These are phyloP conservation scores for Lipomyces starkeyi DNA, from an alignment of 805 yeast genomes.

Conservation along the genomic window DNA sequence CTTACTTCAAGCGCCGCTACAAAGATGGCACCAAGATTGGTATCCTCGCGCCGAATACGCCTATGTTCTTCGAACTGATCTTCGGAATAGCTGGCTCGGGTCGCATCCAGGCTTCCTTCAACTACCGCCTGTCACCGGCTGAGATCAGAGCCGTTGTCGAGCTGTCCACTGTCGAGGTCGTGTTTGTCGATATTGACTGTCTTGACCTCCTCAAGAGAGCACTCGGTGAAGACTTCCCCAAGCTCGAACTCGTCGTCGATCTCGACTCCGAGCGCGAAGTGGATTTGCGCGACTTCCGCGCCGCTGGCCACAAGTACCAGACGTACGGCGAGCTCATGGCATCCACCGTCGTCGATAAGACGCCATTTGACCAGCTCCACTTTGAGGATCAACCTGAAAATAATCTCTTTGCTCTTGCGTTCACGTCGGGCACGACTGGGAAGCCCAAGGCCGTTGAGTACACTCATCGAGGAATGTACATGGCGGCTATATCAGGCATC, in stretches of 20 bases:
- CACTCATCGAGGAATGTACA: slow-evolving; percentile 47
- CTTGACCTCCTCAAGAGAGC: slow-evolving; percentile 35
- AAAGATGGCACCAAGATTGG: slow-evolving; percentile 41
- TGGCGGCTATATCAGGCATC: slow-evolving; percentile 44
- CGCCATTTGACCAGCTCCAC: slow-evolving; percentile 26
- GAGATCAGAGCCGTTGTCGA: slow-evolving; percentile 45
- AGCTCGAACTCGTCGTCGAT: slow-evolving; percentile 32
- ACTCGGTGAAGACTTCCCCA: slow-evolving; percentile 17
- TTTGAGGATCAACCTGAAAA: slow-evolving; percentile 37
- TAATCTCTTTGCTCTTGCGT: slow-evolving; percentile 36
- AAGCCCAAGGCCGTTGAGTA: slow-evolving; percentile 50
- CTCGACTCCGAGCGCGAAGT: slow-evolving; percentile 31
- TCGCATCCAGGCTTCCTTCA: slow-evolving; percentile 46
- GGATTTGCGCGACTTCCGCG: slow-evolving; percentile 17
- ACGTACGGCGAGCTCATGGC: slow-evolving; percentile 25
- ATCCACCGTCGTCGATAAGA: slow-evolving; percentile 9
- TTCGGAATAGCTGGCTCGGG: slow-evolving; percentile 47
- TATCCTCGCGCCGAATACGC: slow-evolving; percentile 46
- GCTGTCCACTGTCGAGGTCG: slow-evolving; percentile 37
- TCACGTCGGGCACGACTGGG: slow-evolving; percentile 50
- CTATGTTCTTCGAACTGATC: slow-evolving; percentile 47
- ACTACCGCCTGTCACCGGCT: slow-evolving; percentile 44
- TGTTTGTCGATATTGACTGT: slow-evolving; percentile 29
- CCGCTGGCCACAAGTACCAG: slow-evolving; percentile 1
- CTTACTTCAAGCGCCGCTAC: slow-evolving; percentile 40